phyloP scores from a whole-genome alignment of 169 alveolate genomes.

The Plasmodium gonderi region DNA sequence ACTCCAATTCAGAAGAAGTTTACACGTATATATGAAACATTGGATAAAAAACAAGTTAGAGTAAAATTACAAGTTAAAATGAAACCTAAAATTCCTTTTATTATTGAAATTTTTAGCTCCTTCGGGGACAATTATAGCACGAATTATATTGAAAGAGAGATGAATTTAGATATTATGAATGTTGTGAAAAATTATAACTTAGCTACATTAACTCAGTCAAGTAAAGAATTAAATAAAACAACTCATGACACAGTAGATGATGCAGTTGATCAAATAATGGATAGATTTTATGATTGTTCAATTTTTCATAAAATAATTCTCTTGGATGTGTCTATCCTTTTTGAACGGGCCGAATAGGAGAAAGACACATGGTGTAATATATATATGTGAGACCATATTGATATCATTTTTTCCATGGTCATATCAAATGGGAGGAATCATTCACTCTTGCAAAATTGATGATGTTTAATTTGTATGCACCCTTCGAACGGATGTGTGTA shows the following conservation, averaged over 20 bases:
- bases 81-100: conserved; percentile 79
- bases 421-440: no score
- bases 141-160: conserved; percentile 79
- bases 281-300: conserved; percentile 82
- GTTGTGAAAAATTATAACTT: conserved; percentile 77
- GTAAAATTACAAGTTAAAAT: conserved; percentile 58
- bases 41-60: conserved; percentile 40
- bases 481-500: no score
- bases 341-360: neutral
- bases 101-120: conserved; percentile 80
- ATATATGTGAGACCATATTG: no score
- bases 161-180: conserved; percentile 79
- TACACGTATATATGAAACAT: conserved; percentile 51
- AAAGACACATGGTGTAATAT: neutral
- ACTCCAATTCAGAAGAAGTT: conserved; percentile 47
- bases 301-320: conserved; percentile 80
- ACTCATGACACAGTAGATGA: conserved; percentile 47
- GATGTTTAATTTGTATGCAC: no score
- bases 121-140: conserved; percentile 80
- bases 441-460: no score
- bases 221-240: neutral
- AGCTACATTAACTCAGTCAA: conserved; percentile 54
- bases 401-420: no score
- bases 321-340: conserved; percentile 72
- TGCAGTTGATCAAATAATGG: conserved; percentile 78